Base-by-base conservation (phyloP, 108 stramenopile genomes). In the Cyclotella atomus region DNA sequence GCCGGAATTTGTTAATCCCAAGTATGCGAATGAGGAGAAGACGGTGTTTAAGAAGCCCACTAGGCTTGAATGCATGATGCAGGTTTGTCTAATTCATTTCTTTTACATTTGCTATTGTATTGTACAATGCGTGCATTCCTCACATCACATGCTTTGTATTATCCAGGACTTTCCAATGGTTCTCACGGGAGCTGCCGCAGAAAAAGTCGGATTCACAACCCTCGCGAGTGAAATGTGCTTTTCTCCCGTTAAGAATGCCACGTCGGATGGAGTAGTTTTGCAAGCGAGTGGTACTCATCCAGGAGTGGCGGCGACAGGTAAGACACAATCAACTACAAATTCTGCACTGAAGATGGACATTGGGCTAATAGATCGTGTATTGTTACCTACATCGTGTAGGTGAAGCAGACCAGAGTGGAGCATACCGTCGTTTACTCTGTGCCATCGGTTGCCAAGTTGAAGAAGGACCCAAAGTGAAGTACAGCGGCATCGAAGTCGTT, bases 1-100 rank as follows among this genome's bases (percentile, higher is more conserved):
- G 69, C 87, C 93, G 24, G 99, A 99, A 83, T 99, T 99, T 83
- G 99, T 99, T 27, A 99, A 99, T 81, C 98, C 99, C 29, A 99
- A 99, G 79, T 99, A 99, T 75, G 94, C 93, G 45, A 98, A 99
- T 75, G 87, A 60, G 17, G 76, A 87, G 2, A 84, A 96, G 66
- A 95, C 94, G 2, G 84, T 85, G 35, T 99, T 99, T 86, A 99
- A 99, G 82, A 99, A 99, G 77, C 98, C 99, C 0, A 97, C 99
- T 19, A 77, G 99, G n/a, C 84, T 99, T 73, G 98, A 99, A 91
- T 98, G 98, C 85, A 99, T 99, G 99, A 99, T 99, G 98, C 93
- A 94, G 71, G 65, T 49, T 12, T 10, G 52, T 53, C 1, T 23
- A n/a, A 24, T 32, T 2, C 2, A 32, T 63, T 8, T 20, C 15